These are phyloP conservation scores for Aspergillus alliaceus DNA, from an alignment of 2,329 filamentous ascomycete genomes.

Conservation along the genomic window DNA sequence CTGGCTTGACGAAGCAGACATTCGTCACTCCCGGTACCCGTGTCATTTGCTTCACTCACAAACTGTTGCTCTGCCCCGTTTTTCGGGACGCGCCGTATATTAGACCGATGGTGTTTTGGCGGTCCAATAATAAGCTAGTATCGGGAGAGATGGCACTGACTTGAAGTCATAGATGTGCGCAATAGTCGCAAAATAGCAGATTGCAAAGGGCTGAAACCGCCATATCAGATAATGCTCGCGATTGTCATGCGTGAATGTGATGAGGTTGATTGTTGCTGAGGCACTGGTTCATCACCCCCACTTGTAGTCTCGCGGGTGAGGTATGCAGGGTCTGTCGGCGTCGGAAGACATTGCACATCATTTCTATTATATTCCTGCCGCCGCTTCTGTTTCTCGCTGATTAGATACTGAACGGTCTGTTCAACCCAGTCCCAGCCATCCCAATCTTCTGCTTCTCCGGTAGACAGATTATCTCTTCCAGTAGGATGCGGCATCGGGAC, in stretches of 20 bases:
- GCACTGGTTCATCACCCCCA: conserved; percentile 21
- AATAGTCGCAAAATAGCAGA: not conserved
- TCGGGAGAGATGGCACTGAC: not conserved
- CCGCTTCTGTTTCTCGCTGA: conserved; percentile 46
- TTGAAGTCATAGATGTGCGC: not conserved
- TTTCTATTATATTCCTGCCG: conserved; percentile 17
- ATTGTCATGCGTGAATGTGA: conserved; percentile 47
- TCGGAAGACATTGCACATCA: conserved; percentile 38
- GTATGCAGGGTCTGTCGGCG: conserved; percentile 19
- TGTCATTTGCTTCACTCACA: not conserved
- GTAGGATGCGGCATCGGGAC: conserved; percentile 14
- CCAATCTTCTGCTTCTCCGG: conserved; percentile 67
- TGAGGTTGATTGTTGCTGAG: conserved; percentile 29
- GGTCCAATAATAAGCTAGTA: not conserved
- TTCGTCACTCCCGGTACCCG: not conserved
- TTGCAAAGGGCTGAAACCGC: not conserved
- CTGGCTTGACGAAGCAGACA: not conserved
- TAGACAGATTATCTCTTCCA: conserved; percentile 37
- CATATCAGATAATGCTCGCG: conserved; percentile 44
- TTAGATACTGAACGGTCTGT: conserved; percentile 58
- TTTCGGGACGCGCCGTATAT: not conserved
- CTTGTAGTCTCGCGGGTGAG: conserved; percentile 23
- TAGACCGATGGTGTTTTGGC: not conserved
- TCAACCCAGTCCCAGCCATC: conserved; percentile 78
- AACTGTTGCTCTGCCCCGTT: not conserved